Conservation (phyloP, 495 filamentous ascomycete genomes). For the Tuber indicum region DNA sequence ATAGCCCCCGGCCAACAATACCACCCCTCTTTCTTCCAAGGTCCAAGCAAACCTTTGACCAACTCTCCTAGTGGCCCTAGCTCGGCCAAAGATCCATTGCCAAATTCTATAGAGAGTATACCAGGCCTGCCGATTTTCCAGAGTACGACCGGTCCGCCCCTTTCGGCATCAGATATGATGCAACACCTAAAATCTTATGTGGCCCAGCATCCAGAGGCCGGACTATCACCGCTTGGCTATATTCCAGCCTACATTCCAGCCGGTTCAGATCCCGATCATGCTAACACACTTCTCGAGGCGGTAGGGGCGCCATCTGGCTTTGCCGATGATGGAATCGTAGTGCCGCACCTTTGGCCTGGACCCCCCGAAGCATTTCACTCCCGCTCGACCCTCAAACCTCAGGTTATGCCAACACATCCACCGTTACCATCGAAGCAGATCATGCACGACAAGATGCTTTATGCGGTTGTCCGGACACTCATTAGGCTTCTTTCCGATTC, state of each 20-base stretch:
- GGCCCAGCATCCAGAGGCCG: not conserved
- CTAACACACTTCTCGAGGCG: not conserved
- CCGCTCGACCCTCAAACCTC: not conserved
- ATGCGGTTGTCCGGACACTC: conserved; percentile 20
- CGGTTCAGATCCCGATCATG: not conserved
- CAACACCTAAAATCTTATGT: not conserved
- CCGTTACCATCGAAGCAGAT: conserved; percentile 27
- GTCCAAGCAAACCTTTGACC: not conserved
- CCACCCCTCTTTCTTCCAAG: not conserved
- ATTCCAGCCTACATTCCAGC: conserved; percentile 4
- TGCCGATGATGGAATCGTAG: not conserved
- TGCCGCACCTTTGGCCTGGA: not conserved
- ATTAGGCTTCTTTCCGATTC: conserved; percentile 14
- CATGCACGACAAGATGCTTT: conserved; percentile 24
- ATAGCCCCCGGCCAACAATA: not conserved
- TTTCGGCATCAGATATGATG: not conserved
- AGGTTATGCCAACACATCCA: conserved; percentile 19
- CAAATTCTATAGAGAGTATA: not conserved
- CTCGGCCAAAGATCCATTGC: not conserved
- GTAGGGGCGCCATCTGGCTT: conserved; percentile 1
- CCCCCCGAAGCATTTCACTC: not conserved
- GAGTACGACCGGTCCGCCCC: not conserved
- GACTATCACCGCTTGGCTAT: not conserved
- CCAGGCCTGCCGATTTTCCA: not conserved
- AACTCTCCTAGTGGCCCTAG: not conserved